A percentile compares a stretch with the other conserved stretches of the same genome.
These are phyloP conservation scores for Globisporangium echinulatum DNA, from an alignment of 352 stramenopile species.

Conservation along the genomic window DNA sequence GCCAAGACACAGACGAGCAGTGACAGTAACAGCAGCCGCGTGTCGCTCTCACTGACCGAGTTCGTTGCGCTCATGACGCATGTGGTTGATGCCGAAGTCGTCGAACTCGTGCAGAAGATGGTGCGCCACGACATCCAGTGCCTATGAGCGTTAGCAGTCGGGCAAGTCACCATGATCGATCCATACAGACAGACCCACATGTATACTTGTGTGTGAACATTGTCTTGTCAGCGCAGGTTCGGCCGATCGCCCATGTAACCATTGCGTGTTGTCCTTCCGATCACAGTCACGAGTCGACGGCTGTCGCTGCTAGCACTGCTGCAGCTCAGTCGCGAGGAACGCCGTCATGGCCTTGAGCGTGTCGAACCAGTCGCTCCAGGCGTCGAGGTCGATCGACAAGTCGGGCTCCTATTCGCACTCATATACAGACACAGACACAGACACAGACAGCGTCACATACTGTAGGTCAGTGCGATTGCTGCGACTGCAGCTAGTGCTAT, in stretches of 20 bases:
- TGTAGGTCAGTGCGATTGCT: too few species aligned
- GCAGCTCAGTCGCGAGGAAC: constrained; percentile 28
- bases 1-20: neutral
- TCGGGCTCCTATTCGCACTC: constrained; percentile 49
- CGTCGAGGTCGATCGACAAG: constrained; percentile 63
- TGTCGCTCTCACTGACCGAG: constrained; percentile 25
- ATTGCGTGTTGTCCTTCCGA: neutral
- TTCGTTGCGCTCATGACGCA: constrained; percentile 29
- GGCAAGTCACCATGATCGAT: too few species aligned
- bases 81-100: constrained; percentile 25
- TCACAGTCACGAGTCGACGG: neutral
- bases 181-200: too few species aligned
- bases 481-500: too few species aligned
- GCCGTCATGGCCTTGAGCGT: constrained; percentile 59
- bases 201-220: too few species aligned
- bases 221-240: neutral
- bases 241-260: neutral
- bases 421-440: constrained; percentile 1
- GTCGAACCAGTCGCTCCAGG: constrained; percentile 81
- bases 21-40: neutral
- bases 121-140: constrained; percentile 46
- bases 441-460: neutral
- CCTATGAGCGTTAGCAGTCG: constrained; percentile 22
- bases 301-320: constrained; percentile 1
- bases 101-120: constrained; percentile 47